Percentiles rank a stretch among this genome's conserved stretches.
Evolutionary conservation across 2,329 filamentous ascomycete species (phyloP).

Genomic region (Claviceps spartinae): DNA sequence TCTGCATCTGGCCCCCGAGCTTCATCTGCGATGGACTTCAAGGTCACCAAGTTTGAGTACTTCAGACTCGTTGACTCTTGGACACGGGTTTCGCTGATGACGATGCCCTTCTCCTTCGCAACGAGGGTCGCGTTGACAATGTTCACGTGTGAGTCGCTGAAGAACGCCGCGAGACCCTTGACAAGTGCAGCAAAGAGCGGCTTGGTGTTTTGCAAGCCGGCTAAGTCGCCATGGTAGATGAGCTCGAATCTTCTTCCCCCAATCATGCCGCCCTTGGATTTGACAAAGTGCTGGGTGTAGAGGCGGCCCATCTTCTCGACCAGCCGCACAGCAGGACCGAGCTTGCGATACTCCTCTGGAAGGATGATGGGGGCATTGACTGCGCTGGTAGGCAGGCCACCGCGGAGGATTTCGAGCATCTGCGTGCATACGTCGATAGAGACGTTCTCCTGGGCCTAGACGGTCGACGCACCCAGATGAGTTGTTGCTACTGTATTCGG

Average conservation of each 20-base stretch:
- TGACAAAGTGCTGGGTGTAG: slow-evolving; percentile 62
- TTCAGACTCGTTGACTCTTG: slow-evolving; percentile 47
- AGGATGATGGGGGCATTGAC: slow-evolving; percentile 74
- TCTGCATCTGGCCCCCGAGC: slow-evolving; percentile 13
- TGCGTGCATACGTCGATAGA: slow-evolving; percentile 73
- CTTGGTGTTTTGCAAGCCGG: slow-evolving; percentile 58
- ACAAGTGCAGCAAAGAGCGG: slow-evolving; percentile 68
- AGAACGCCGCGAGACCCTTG: slow-evolving; percentile 58
- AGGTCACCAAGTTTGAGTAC: slow-evolving; percentile 58
- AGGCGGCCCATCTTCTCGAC: slow-evolving; percentile 68
- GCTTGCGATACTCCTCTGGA: slow-evolving; percentile 64
- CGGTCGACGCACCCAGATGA: slow-evolving; percentile 65
- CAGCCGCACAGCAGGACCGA: slow-evolving; percentile 63
- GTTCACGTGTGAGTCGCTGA: slow-evolving; percentile 59
- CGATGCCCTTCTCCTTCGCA: slow-evolving; percentile 63
- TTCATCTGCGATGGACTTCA: slow-evolving; percentile 37
- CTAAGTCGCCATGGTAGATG: slow-evolving; percentile 63
- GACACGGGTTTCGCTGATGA: slow-evolving; percentile 59
- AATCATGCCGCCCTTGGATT: slow-evolving; percentile 27
- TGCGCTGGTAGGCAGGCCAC: slow-evolving; percentile 59
- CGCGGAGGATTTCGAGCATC: slow-evolving; percentile 58
- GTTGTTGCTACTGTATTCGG: slow-evolving; percentile 64
- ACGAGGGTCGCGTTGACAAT: slow-evolving; percentile 70
- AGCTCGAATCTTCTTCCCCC: slow-evolving; percentile 61
- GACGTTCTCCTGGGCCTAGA: slow-evolving; percentile 75